These are phyloP conservation scores for Tieghemiomyces parasiticus DNA, from an alignment of 192 early-diverging fungal species.

Conservation along the genomic window DNA sequence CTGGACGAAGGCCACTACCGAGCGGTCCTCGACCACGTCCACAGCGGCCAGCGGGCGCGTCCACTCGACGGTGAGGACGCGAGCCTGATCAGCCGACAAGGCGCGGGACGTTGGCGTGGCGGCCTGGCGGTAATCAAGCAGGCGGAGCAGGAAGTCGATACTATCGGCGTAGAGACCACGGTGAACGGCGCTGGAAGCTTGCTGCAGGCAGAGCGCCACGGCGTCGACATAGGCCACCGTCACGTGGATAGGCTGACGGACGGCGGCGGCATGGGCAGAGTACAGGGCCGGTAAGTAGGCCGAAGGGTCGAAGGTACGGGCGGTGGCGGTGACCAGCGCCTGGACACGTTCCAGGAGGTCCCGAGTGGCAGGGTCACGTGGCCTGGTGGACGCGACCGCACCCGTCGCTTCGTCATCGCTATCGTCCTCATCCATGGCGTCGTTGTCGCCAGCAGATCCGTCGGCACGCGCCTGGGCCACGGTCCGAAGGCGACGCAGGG, in stretches of 20 bases:
- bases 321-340: constrained; percentile 31
- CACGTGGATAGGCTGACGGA: constrained; percentile 24
- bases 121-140: not conserved
- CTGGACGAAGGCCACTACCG: constrained; percentile 62
- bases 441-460: too few relatives aligned
- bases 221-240: constrained; percentile 19
- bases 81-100: not conserved
- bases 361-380: constrained; percentile 11
- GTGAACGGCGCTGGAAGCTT: not conserved
- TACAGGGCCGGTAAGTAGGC: constrained; percentile 45
- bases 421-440: not conserved
- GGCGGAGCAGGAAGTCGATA: not conserved
- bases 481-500: not conserved
- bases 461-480: not conserved
- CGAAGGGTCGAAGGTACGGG: constrained; percentile 41
- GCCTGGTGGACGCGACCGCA: too few relatives aligned
- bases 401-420: not conserved
- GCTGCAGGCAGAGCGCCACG: not conserved
- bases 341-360: constrained; percentile 26
- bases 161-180: constrained; percentile 1
- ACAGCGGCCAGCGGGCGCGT: constrained; percentile 21
- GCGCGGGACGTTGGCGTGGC: not conserved
- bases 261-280: constrained; percentile 22
- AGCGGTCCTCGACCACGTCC: constrained; percentile 43
- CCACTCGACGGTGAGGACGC: not conserved